Evolutionary conservation across 257 asterid genomes (phyloP).

Genomic region (Nicotiana undulata): DNA sequence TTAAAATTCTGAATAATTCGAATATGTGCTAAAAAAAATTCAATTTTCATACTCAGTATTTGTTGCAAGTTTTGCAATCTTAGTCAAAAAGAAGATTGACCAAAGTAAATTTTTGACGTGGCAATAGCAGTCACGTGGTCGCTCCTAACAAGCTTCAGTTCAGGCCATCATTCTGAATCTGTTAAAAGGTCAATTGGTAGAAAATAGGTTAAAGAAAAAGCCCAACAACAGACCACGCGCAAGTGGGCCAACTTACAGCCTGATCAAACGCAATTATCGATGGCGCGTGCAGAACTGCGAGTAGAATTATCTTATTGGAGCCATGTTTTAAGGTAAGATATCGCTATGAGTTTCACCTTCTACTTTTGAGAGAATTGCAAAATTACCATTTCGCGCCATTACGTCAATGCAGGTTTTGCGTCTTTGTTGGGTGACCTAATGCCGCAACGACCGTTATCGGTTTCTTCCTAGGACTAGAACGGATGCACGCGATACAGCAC

Average conservation of each 20-base stretch:
- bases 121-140: not conserved
- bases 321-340: conserved; percentile 24
- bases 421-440: conserved; percentile 25
- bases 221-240: conserved; percentile 44
- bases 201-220: conserved; percentile 10
- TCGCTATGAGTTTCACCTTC: conserved; percentile 6
- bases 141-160: not conserved
- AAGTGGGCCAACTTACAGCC: conserved; percentile 22
- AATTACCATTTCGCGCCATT: conserved; percentile 18
- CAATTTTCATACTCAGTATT: too few species aligned
- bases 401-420: conserved; percentile 23
- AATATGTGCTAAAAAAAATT: too few species aligned
- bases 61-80: too few species aligned
- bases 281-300: conserved; percentile 39
- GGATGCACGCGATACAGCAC: conserved; percentile 33
- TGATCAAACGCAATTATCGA: conserved; percentile 27
- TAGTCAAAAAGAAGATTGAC: conserved; percentile 3
- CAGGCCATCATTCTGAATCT: conserved; percentile 25
- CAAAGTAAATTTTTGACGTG: not conserved
- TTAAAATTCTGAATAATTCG: too few species aligned
- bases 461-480: not conserved
- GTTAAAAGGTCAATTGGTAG: conserved; percentile 29
- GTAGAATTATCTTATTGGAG: conserved; percentile 1
- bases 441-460: conserved; percentile 3
- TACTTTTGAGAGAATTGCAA: conserved; percentile 11